Conservation (phyloP, 208 protist species). For the Trichomonas tenax region DNA sequence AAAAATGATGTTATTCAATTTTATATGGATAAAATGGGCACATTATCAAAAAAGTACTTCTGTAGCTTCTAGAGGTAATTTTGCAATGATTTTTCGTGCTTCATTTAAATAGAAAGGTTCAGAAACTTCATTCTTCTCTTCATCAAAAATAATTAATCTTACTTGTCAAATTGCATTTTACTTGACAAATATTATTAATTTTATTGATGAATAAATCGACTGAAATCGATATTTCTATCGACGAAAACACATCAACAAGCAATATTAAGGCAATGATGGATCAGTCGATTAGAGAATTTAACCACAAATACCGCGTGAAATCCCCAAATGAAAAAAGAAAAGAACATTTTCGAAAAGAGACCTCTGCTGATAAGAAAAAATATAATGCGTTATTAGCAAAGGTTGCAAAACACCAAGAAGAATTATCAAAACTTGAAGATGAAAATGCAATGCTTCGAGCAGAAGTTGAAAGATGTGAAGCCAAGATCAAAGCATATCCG, state of each 20-base stretch:
- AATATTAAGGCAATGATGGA: not conserved
- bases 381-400: not conserved
- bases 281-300: not conserved
- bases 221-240: not conserved
- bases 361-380: not conserved
- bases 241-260: not conserved
- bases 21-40: too few species aligned
- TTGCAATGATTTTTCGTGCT: too few species aligned
- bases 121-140: too few species aligned
- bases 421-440: not conserved
- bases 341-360: not conserved
- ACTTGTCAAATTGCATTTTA: too few species aligned
- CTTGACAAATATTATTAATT: too few species aligned
- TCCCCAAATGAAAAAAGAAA: not conserved
- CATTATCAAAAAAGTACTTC: too few species aligned
- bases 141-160: too few species aligned
- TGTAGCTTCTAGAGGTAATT: too few species aligned
- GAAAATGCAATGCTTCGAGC: not conserved
- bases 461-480: not conserved
- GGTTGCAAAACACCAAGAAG: not conserved
- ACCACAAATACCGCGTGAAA: not conserved
- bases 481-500: not conserved
- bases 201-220: not conserved
- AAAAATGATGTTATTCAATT: too few species aligned
- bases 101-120: too few species aligned